These are phyloP conservation scores for Zymoseptoria brevis DNA, from an alignment of 2,329 filamentous ascomycete genomes.

Conservation along the genomic window DNA sequence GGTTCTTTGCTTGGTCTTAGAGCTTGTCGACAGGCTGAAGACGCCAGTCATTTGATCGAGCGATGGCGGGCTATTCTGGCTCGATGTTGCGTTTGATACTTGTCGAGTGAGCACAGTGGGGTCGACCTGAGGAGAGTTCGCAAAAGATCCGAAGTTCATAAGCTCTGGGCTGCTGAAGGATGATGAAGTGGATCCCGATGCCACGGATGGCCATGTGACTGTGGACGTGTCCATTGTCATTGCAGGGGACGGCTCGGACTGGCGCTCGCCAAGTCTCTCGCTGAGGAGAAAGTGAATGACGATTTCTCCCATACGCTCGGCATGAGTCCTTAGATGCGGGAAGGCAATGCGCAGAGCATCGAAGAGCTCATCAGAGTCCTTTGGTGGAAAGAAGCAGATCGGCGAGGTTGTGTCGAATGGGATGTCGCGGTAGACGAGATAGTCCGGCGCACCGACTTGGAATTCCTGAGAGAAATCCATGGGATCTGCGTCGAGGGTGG, in stretches of 20 bases:
- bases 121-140: conserved; percentile 19
- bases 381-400: conserved; percentile 28
- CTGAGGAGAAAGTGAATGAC: conserved; percentile 30
- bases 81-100: conserved; percentile 14
- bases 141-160: conserved; percentile 20
- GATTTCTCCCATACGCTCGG: conserved; percentile 30
- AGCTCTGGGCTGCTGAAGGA: conserved; percentile 28
- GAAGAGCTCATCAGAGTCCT: conserved; percentile 32
- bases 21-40: conserved; percentile 28
- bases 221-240: conserved; percentile 16
- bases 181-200: conserved; percentile 22
- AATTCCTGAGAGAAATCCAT: neutral
- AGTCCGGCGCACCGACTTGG: conserved; percentile 9
- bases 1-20: conserved; percentile 29
- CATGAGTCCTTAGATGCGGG: conserved; percentile 26
- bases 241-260: conserved; percentile 17
- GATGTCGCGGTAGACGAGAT: conserved; percentile 27
- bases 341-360: conserved; percentile 27
- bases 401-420: conserved; percentile 23
- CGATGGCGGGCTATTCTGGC: conserved; percentile 19
- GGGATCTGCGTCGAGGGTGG: neutral
- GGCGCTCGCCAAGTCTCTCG: conserved; percentile 22
- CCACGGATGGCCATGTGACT: conserved; percentile 24
- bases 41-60: conserved; percentile 32
- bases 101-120: conserved; percentile 16